Conservation (phyloP, 2,329 filamentous ascomycete species). For the Calonectria pseudoreteaudii region DNA sequence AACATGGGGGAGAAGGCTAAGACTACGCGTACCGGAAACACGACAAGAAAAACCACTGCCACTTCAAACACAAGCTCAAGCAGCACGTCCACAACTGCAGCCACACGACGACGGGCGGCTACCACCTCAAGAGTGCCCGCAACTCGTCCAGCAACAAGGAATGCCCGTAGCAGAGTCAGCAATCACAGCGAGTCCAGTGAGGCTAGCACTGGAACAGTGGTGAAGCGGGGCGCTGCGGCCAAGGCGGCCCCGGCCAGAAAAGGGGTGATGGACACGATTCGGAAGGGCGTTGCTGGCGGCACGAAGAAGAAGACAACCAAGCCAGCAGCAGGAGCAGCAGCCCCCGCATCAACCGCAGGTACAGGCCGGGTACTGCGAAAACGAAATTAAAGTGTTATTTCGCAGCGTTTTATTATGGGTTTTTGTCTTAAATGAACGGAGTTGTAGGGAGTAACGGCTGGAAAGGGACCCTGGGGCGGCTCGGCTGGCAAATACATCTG, state of each 20-base stretch:
- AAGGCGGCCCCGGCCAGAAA: conserved; percentile 58
- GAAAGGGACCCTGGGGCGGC: conserved; percentile 27
- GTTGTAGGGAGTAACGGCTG: conserved; percentile 33
- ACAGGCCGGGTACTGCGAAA: conserved; percentile 68
- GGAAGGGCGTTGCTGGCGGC: conserved; percentile 61
- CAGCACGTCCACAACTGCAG: conserved; percentile 48
- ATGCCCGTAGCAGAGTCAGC: conserved; percentile 64
- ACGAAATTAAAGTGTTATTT: conserved; percentile 52
- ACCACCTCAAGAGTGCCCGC: conserved; percentile 50
- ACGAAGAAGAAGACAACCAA: conserved; percentile 63
- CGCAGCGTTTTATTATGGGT: not conserved
- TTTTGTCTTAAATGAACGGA: conserved; percentile 33
- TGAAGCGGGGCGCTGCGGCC: conserved; percentile 63
- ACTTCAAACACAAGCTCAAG: conserved; percentile 57
- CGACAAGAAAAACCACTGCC: conserved; percentile 57
- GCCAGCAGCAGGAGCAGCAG: conserved; percentile 47
- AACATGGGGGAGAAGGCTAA: conserved; percentile 73
- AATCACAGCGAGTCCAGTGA: conserved; percentile 73
- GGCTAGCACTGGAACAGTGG: conserved; percentile 72
- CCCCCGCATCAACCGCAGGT: conserved; percentile 56
- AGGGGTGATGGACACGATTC: conserved; percentile 66
- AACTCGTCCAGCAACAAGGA: conserved; percentile 57
- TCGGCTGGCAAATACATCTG: conserved; percentile 29
- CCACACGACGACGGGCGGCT: conserved; percentile 50
- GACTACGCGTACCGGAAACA: conserved; percentile 62